phyloP scores from a whole-genome alignment of 75 land plant species.

The Cupressus sempervirens region DNA sequence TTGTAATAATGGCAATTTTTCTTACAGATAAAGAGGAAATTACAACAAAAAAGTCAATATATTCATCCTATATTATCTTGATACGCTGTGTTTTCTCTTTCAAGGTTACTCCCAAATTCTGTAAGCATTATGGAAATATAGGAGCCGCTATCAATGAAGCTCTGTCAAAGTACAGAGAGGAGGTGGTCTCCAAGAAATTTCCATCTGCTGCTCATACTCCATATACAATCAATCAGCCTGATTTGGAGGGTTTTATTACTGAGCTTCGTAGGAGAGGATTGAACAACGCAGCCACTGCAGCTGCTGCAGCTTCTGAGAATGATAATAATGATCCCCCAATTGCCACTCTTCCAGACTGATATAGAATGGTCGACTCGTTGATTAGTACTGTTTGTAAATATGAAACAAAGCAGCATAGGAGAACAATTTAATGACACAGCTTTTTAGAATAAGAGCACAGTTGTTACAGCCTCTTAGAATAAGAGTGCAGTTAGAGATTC shows the following conservation, averaged over 20 bases:
- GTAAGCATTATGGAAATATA: conserved; percentile 76
- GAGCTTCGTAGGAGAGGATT: conserved; percentile 67
- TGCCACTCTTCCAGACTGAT: conserved; percentile 43
- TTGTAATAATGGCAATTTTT: background rate
- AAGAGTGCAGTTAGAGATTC: background rate
- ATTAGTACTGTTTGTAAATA: background rate
- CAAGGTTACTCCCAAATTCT: conserved; percentile 96
- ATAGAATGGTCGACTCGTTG: background rate
- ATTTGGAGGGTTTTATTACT: conserved; percentile 44
- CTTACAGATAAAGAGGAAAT: background rate
- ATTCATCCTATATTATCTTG: background rate
- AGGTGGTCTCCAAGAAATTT: conserved; percentile 62
- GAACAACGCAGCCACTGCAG: conserved; percentile 59
- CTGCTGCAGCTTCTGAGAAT: conserved; percentile 54
- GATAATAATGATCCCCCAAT: conserved; percentile 11
- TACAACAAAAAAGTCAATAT: background rate
- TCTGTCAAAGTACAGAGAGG: conserved; percentile 71
- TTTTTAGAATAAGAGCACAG: background rate
- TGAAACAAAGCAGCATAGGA: background rate
- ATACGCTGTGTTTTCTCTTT: conserved; percentile 1
- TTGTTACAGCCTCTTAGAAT: background rate
- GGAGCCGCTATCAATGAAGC: conserved; percentile 83
- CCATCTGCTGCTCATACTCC: conserved; percentile 79
- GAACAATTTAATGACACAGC: background rate
- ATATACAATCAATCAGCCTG: conserved; percentile 58